Conservation (phyloP, 331 rosid species). For the Malus hybrid region DNA sequence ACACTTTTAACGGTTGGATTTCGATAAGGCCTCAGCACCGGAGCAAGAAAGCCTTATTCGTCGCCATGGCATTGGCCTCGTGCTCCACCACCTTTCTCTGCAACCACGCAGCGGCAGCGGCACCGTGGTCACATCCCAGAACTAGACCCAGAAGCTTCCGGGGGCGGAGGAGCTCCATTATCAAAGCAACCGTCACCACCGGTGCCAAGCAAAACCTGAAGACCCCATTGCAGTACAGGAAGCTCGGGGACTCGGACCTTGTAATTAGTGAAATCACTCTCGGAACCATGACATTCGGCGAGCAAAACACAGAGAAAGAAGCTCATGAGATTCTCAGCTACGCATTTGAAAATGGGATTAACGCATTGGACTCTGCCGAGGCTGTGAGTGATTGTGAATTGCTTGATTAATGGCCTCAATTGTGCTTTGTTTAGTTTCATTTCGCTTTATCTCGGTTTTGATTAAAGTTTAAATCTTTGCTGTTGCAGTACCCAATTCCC, state of each 20-base stretch:
- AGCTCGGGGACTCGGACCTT: conserved; percentile 89
- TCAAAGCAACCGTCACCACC: conserved; percentile 11
- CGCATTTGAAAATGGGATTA: conserved; percentile 66
- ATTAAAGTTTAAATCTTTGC: neutral
- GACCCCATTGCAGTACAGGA: conserved; percentile 45
- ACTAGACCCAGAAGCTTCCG: conserved; percentile 7
- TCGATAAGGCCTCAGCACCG: conserved; percentile 7
- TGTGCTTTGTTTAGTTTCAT: neutral
- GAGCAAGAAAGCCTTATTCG: neutral
- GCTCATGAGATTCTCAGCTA: conserved; percentile 66
- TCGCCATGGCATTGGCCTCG: conserved; percentile 43
- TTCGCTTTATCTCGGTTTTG: no score
- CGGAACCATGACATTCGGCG: conserved; percentile 97
- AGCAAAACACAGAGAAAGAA: conserved; percentile 85
- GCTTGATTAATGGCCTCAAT: neutral
- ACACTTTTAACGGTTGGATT: neutral
- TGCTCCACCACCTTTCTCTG: conserved; percentile 23
- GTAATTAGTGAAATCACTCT: conserved; percentile 67
- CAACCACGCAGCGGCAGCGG: neutral
- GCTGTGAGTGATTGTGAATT: conserved; percentile 39
- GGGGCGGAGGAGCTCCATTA: neutral
- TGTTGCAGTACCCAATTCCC: conserved; percentile 80
- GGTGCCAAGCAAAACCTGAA: conserved; percentile 23
- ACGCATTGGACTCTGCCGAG: conserved; percentile 74
- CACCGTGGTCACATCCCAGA: neutral